phyloP scores from a whole-genome alignment of 345 rosid species.

The Schrenkiella parvula region DNA sequence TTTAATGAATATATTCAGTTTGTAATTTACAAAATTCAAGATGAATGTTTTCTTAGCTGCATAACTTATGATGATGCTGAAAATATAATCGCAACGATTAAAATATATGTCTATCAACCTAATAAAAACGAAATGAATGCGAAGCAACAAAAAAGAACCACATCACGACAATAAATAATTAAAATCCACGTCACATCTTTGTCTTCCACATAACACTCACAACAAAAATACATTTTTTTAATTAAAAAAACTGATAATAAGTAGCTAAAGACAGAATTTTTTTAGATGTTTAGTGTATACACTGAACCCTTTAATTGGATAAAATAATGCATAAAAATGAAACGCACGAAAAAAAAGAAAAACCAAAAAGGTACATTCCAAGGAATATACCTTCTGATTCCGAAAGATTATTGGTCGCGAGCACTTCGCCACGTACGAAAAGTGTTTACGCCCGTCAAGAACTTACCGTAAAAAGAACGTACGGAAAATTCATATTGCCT shows the following conservation, averaged over 20 bases:
- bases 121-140: slow-evolving; percentile 18
- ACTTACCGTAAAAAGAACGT: slow-evolving; percentile 14
- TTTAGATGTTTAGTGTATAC: background rate
- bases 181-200: slow-evolving; percentile 25
- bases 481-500: slow-evolving; percentile 10
- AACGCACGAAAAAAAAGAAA: background rate
- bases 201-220: slow-evolving; percentile 22
- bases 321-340: background rate
- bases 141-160: slow-evolving; percentile 10
- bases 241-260: background rate
- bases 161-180: slow-evolving; percentile 10
- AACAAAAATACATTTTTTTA: slow-evolving; percentile 16
- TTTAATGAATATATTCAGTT: background rate
- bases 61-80: background rate
- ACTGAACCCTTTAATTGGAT: slow-evolving; percentile 15
- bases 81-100: background rate
- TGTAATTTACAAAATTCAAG: background rate
- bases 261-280: slow-evolving; percentile 1
- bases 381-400: slow-evolving; percentile 32
- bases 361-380: slow-evolving; percentile 30
- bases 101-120: background rate
- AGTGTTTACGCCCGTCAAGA: slow-evolving; percentile 4
- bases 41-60: background rate
- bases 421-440: slow-evolving; percentile 28
- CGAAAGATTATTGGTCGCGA: background rate